Percentiles rank a stretch among this genome's conserved stretches.
Conservation (phyloP, 2,329 filamentous ascomycete genomes). For the Stagonosporopsis rhizophila region DNA sequence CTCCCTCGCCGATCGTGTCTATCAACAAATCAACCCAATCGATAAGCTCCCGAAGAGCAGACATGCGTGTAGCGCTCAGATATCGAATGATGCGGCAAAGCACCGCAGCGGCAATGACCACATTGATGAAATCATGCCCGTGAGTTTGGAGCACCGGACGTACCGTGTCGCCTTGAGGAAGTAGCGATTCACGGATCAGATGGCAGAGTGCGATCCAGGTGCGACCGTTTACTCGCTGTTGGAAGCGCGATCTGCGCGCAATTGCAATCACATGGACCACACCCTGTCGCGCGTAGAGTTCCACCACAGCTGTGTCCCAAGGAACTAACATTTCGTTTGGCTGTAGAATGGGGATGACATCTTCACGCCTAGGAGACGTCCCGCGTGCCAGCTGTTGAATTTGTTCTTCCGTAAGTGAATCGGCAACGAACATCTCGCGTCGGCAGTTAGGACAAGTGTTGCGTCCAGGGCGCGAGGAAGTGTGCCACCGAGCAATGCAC, state of each 20-base stretch:
- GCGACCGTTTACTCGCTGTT: not conserved
- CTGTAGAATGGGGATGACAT: not conserved
- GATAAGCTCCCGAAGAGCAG: not conserved
- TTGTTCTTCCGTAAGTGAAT: not conserved
- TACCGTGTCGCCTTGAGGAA: not conserved
- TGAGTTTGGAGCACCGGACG: not conserved
- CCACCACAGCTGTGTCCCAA: not conserved
- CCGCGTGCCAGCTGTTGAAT: not conserved
- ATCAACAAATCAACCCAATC: not conserved
- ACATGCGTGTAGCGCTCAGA: not conserved
- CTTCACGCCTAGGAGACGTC: not conserved
- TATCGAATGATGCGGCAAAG: not conserved
- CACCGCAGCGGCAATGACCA: not conserved
- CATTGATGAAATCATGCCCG: not conserved
- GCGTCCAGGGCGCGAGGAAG: not conserved
- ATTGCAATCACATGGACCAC: not conserved
- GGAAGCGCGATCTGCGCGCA: not conserved
- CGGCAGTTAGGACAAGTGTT: conserved; percentile 9
- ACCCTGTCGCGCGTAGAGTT: not conserved
- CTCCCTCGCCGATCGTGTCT: not conserved
- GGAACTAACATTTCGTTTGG: not conserved
- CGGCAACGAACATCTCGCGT: conserved; percentile 1
- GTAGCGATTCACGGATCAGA: not conserved
- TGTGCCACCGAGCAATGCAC: not conserved
- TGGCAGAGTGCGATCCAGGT: not conserved